Conservation (phyloP, 2,329 filamentous ascomycete genomes). For the Sclerotinia borealis region DNA sequence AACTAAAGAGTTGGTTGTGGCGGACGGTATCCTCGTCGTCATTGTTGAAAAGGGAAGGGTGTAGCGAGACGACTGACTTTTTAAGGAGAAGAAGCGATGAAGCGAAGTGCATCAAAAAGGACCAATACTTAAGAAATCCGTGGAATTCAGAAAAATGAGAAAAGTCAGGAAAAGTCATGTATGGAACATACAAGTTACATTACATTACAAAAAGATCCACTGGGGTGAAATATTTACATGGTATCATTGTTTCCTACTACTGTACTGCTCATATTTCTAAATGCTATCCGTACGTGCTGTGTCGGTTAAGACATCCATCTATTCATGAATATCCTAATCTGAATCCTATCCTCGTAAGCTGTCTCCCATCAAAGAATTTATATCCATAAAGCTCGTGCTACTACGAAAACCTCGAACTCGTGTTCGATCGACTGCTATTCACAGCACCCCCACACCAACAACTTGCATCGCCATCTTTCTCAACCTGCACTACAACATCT, state of each 20-base stretch:
- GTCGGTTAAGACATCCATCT: not conserved
- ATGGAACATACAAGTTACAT: too few relatives aligned
- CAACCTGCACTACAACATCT: constrained; percentile 81
- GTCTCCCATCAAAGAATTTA: not conserved
- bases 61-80: too few relatives aligned
- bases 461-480: constrained; percentile 67
- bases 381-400: not conserved
- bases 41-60: too few relatives aligned
- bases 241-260: not conserved
- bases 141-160: too few relatives aligned
- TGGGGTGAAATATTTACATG: not conserved
- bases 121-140: too few relatives aligned
- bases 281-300: too few relatives aligned
- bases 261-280: not conserved
- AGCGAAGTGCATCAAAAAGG: too few relatives aligned
- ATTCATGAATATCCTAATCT: not conserved
- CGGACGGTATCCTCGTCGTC: too few relatives aligned
- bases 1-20: too few relatives aligned
- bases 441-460: constrained; percentile 50
- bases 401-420: constrained; percentile 10
- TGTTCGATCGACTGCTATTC: not conserved
- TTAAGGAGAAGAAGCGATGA: too few relatives aligned
- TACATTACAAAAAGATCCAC: not conserved
- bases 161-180: too few relatives aligned
- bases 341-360: not conserved